A percentile compares a stretch with the other conserved stretches of the same genome.
Evolutionary conservation across 768 basidiomycete species (phyloP).

Genomic region (Melanogaster broomeanus): DNA sequence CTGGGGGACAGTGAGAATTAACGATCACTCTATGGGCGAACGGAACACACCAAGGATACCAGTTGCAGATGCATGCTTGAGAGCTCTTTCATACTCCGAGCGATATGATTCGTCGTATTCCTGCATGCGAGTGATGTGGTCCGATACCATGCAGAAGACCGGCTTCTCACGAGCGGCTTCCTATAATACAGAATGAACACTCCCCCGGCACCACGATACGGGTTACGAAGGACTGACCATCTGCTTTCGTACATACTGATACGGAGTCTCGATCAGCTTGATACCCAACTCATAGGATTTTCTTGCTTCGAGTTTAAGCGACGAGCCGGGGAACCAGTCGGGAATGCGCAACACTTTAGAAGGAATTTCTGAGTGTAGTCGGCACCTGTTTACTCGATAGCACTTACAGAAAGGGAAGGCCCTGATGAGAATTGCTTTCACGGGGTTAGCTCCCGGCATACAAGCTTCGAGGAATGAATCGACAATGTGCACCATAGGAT

Average conservation of each 20-base stretch:
- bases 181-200: neutral
- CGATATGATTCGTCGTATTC: slow-evolving; percentile 3
- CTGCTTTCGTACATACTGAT: slow-evolving; percentile 20
- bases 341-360: slow-evolving; percentile 6
- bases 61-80: slow-evolving; percentile 15
- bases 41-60: slow-evolving; percentile 13
- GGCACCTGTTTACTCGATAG: neutral
- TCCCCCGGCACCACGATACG: neutral
- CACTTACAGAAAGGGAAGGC: slow-evolving; percentile 19
- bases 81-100: slow-evolving; percentile 11
- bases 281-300: neutral
- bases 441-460: slow-evolving; percentile 5
- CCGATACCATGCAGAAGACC: slow-evolving; percentile 13
- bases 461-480: slow-evolving; percentile 10
- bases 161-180: slow-evolving; percentile 7
- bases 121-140: slow-evolving; percentile 11
- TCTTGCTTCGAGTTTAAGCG: slow-evolving; percentile 34
- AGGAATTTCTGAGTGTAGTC: neutral
- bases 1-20: neutral
- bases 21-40: too few species aligned
- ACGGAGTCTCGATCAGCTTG: slow-evolving; percentile 18
- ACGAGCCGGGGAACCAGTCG: slow-evolving; percentile 43
- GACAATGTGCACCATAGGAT: slow-evolving; percentile 16
- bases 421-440: slow-evolving; percentile 13
- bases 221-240: slow-evolving; percentile 1